Percentiles rank a stretch among this genome's conserved stretches.
These are phyloP conservation scores for Coemansia interrupta DNA, from an alignment of 192 early-diverging fungal species.

Conservation along the genomic window DNA sequence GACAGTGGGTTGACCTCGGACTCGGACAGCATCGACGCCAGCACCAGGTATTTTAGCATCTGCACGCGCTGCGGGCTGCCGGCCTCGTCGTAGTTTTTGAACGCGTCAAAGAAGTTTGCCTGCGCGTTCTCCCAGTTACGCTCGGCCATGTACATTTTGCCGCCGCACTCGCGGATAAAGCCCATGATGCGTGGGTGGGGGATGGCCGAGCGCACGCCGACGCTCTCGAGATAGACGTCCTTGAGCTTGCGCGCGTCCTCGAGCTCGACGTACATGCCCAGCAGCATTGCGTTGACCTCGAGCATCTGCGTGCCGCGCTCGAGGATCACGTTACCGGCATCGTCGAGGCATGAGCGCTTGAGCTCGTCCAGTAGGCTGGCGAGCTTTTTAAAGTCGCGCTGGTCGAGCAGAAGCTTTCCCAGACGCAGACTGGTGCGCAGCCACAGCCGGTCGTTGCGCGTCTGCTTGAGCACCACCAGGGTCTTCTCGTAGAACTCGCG, in stretches of 20 bases:
- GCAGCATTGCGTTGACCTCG: constrained; percentile 92
- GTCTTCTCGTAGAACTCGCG: constrained; percentile 30
- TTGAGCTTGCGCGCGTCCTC: constrained; percentile 87
- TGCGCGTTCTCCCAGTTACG: constrained; percentile 88
- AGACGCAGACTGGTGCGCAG: constrained; percentile 45
- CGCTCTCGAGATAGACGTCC: constrained; percentile 83
- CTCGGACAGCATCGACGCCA: constrained; percentile 96
- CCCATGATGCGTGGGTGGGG: constrained; percentile 96
- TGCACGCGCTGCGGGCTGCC: constrained; percentile 88
- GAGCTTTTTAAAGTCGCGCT: constrained; percentile 20
- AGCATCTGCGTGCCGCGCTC: constrained; percentile 90
- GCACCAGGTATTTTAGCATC: constrained; percentile 90
- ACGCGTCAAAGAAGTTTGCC: constrained; percentile 93
- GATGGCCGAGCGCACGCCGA: constrained; percentile 87
- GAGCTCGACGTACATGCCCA: constrained; percentile 92
- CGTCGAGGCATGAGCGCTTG: constrained; percentile 20
- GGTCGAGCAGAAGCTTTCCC: constrained; percentile 34
- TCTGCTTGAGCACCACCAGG: constrained; percentile 29
- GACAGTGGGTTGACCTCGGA: constrained; percentile 95
- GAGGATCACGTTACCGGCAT: constrained; percentile 46
- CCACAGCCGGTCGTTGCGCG: constrained; percentile 35
- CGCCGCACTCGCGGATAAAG: constrained; percentile 93
- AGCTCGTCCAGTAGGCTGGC: constrained; percentile 18
- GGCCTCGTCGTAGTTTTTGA: constrained; percentile 97
- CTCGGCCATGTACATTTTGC: constrained; percentile 97